Evolutionary conservation across 2,329 filamentous ascomycete genomes (phyloP), one percentile per base, ranked within the genome.

Genomic region (Penicillium sp.): DNA sequence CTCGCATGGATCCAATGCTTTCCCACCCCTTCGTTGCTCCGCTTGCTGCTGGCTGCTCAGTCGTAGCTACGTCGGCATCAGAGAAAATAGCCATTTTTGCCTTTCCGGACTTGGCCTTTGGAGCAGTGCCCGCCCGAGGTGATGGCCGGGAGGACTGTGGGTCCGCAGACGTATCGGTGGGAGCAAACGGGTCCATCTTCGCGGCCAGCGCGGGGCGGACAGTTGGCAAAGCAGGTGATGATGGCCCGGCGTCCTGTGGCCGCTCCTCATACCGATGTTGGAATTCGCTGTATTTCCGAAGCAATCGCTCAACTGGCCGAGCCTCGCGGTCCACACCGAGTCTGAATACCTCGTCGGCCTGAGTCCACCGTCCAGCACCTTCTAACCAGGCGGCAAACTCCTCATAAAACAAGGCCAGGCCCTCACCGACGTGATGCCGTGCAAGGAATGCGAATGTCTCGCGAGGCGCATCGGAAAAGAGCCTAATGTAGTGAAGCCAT

Each of bases 321-420:
- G 94, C 94, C 63, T 95, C 91, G 38, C 86, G 85, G 70, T 96
- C 89, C 48, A 99, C 87, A 2, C 94, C 94, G 58, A 96, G 78
- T 62, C 87, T 86, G 70, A 95, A 97, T 0, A 99, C 89, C 70
- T 99, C 94, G 63, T 96, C 91, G 0, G 94, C 92, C 70, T 99
- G 94, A 20, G 79, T 81, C 88, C 90, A 96, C 57, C 92, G 81
- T 13, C 85, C 88, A 6, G 86, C 88, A 31, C 84, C 80, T 74
- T 99, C 94, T 6, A 99, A 78, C 90, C 92, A 97, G 1, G 85
- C 88, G 1, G 94, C 92, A 68, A 95, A 99, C 67, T 97, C 94
- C 69, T 99, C 94, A 72, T 99, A 99, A 71, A 91, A 99, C 3
- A 97, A 77, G 1, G 94, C 94, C 2, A 99, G 81, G 0, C 81